A percentile compares a stretch with the other conserved stretches of the same genome.
Conservation (phyloP, 2,329 filamentous ascomycete genomes). For the Fonsecaea monophora region DNA sequence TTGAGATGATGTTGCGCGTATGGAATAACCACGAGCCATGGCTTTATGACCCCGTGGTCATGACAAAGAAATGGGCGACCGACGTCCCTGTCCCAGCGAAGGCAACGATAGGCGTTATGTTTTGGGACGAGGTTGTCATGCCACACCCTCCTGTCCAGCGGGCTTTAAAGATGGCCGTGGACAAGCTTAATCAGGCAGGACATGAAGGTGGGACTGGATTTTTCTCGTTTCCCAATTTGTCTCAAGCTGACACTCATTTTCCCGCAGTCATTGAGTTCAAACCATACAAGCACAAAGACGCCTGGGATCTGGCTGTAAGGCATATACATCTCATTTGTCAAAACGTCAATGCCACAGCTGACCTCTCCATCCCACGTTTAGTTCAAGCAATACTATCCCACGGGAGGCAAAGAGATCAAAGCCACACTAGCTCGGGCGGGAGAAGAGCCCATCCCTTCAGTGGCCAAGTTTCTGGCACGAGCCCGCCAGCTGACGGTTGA, state of each 20-base stretch:
- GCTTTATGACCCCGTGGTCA: conserved; percentile 61
- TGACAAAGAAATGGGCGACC: conserved; percentile 44
- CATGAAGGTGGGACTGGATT: conserved; percentile 42
- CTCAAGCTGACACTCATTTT: background rate
- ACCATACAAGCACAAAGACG: conserved; percentile 33
- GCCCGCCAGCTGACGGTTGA: conserved; percentile 7
- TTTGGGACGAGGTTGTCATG: conserved; percentile 62
- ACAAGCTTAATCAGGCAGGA: conserved; percentile 63
- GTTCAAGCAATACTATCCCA: conserved; percentile 17
- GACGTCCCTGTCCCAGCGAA: background rate
- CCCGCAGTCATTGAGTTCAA: conserved; percentile 48
- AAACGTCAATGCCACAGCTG: background rate
- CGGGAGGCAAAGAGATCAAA: conserved; percentile 8
- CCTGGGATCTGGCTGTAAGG: conserved; percentile 11
- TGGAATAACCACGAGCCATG: conserved; percentile 53
- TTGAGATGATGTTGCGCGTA: conserved; percentile 3
- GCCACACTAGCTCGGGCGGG: conserved; percentile 2
- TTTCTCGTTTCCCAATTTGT: background rate
- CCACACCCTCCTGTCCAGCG: conserved; percentile 64
- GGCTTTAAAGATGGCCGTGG: conserved; percentile 47
- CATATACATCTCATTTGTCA: background rate
- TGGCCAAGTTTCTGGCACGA: conserved; percentile 10
- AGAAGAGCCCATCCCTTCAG: conserved; percentile 6
- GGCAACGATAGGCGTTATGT: conserved; percentile 58
- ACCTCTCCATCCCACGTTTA: background rate